These are phyloP conservation scores for Komagataella kurtzmanii DNA, from an alignment of 805 yeast genomes.

Conservation along the genomic window DNA sequence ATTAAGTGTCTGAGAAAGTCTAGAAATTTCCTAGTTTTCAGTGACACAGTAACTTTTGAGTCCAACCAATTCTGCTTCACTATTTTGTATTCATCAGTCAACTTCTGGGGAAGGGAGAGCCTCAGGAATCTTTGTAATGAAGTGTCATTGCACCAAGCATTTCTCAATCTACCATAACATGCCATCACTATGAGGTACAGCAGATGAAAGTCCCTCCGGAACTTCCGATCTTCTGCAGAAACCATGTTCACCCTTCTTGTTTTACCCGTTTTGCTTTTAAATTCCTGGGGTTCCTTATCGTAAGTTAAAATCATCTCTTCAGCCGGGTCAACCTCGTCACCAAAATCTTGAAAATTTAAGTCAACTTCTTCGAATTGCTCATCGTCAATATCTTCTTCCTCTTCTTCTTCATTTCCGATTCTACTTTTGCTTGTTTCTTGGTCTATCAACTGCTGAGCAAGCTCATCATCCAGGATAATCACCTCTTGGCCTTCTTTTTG, in stretches of 20 bases:
- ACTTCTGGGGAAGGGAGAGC: conserved; percentile 27
- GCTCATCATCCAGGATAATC: background rate
- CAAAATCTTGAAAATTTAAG: conserved; percentile 16
- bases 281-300: conserved; percentile 4
- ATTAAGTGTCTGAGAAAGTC: conserved; percentile 66
- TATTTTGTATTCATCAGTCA: conserved; percentile 21
- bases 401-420: conserved; percentile 10
- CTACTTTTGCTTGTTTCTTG: background rate
- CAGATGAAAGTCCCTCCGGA: conserved; percentile 45
- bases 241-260: conserved; percentile 22
- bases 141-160: conserved; percentile 56
- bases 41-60: conserved; percentile 6
- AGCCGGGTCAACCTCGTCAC: conserved; percentile 15
- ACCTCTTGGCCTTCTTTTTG: background rate
- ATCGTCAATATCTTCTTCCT: conserved; percentile 18
- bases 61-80: background rate
- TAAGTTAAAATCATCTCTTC: background rate
- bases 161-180: conserved; percentile 55
- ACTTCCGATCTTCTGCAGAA: conserved; percentile 38
- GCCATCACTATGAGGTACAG: conserved; percentile 44
- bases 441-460: background rate
- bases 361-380: conserved; percentile 28
- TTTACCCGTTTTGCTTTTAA: conserved; percentile 10
- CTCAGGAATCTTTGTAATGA: conserved; percentile 23
- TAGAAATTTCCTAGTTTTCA: conserved; percentile 51